Evolutionary conservation across 78 protist genomes (phyloP).

Genomic region (Bigelowiella natans): DNA sequence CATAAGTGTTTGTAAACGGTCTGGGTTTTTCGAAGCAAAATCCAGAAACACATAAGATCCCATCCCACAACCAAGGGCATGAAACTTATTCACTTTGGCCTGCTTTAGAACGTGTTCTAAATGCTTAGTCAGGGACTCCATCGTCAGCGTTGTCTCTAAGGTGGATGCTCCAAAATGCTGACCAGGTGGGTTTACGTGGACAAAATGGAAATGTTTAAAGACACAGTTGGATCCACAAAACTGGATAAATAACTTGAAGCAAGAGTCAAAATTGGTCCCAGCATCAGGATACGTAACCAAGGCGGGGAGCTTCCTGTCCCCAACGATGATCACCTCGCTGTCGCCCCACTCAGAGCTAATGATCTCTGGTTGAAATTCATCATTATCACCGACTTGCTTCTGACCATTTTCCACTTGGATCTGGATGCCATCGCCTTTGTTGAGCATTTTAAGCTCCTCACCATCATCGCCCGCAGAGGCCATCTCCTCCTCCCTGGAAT

Average conservation of each 20-base stretch:
- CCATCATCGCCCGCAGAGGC: too few species aligned
- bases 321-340: neutral
- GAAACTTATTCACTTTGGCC: neutral
- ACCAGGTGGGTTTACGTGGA: neutral
- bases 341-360: neutral
- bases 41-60: neutral
- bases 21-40: neutral
- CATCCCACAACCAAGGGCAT: neutral
- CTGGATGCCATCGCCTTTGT: too few species aligned
- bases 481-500: too few species aligned
- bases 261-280: neutral
- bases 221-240: neutral
- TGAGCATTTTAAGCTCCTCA: too few species aligned
- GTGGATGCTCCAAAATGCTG: neutral
- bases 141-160: neutral
- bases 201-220: neutral
- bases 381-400: too few species aligned
- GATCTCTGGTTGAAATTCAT: too few species aligned
- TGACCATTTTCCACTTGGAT: too few species aligned
- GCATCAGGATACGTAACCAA: neutral
- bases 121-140: neutral
- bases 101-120: neutral
- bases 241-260: neutral
- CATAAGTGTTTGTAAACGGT: neutral
- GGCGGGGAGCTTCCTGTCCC: neutral